Evolutionary conservation across 2,329 filamentous ascomycete species (phyloP), one percentile per base, ranked within the genome.

Genomic region (Scytalidium sp.): DNA sequence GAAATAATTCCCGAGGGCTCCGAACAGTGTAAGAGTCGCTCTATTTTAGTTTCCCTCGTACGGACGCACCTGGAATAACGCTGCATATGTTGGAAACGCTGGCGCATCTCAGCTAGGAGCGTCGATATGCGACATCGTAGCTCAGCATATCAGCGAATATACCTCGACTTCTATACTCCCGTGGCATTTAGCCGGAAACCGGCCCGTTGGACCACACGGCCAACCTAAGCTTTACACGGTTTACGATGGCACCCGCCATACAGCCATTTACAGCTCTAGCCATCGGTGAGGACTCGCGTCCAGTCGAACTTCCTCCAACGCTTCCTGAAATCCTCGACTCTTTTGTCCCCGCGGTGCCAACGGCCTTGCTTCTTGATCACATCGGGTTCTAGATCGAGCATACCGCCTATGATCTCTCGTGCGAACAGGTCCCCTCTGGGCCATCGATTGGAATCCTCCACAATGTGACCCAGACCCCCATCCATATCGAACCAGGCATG

Each of bases 401-500:
- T 97, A 2, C 93, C 94, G 0, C 91, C 94, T 32, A 99, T 75
- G 6, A 96, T 82, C 71, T 97, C 94, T 48, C 94, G 76, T 2
- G 94, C 94, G 66, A 99, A 99, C 17, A 97, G 67, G 68, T 99
- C 94, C 0, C 93, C 93, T 60, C 80, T 82, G 0, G 95, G 95
- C 94, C 94, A 99, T 45, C 84, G 76, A 44, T 83, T 79, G 22
- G 84, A 75, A 60, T 99, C 89, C 70, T 99, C 94, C 0, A 99
- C 88, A 8, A 99, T 76, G 67, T 99, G 94, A 0, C 90, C 94
- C 56, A 99, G 70, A 0, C 94, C 94, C 2, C 94, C 94, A 64
- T 99, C 92, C 1, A 99, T 74, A 46, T 84, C 82, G 65, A 97
- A 97, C 92, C 93, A 99, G 19, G 86, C 93, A 67, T 99, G 94